These are phyloP conservation scores for Niveomyces coronatus DNA, from an alignment of 2,329 filamentous ascomycete species.

Conservation along the genomic window DNA sequence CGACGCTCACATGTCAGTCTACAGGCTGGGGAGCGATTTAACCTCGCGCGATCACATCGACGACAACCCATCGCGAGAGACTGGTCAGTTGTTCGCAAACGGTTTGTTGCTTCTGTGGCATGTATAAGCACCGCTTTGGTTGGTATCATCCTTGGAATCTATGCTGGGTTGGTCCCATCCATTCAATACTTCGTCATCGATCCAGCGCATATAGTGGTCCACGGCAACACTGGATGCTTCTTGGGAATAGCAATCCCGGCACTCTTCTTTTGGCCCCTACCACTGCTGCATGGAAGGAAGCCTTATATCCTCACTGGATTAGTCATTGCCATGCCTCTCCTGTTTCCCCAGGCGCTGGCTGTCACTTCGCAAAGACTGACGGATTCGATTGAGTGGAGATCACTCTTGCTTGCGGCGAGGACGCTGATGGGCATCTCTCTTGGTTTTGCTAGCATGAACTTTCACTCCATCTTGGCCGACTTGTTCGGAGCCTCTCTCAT, in stretches of 20 bases:
- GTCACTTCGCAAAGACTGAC: constrained; percentile 48
- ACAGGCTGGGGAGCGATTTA: constrained; percentile 38
- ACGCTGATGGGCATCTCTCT: constrained; percentile 57
- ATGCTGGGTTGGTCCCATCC: constrained; percentile 66
- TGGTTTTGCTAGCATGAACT: constrained; percentile 71
- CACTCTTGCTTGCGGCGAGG: constrained; percentile 52
- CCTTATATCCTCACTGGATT: constrained; percentile 64
- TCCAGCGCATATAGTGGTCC: constrained; percentile 53
- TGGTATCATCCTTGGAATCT: constrained; percentile 63
- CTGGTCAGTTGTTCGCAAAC: constrained; percentile 57
- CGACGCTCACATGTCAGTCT: constrained; percentile 45
- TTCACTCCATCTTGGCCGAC: constrained; percentile 60
- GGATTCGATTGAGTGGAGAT: constrained; percentile 43
- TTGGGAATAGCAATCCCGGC: constrained; percentile 60
- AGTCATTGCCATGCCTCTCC: constrained; percentile 57
- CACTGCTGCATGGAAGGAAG: constrained; percentile 65
- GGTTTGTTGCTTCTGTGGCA: constrained; percentile 56
- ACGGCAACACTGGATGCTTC: constrained; percentile 67
- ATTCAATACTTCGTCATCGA: constrained; percentile 71
- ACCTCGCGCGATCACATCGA: constrained; percentile 42
- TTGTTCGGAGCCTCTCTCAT: constrained; percentile 68
- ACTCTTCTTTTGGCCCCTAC: constrained; percentile 62
- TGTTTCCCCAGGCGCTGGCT: constrained; percentile 65
- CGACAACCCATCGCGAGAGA: constrained; percentile 61
- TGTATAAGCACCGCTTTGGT: constrained; percentile 65